Conservation (phyloP, 1,284 basidiomycete genomes). For the Leccinum variabile region DNA sequence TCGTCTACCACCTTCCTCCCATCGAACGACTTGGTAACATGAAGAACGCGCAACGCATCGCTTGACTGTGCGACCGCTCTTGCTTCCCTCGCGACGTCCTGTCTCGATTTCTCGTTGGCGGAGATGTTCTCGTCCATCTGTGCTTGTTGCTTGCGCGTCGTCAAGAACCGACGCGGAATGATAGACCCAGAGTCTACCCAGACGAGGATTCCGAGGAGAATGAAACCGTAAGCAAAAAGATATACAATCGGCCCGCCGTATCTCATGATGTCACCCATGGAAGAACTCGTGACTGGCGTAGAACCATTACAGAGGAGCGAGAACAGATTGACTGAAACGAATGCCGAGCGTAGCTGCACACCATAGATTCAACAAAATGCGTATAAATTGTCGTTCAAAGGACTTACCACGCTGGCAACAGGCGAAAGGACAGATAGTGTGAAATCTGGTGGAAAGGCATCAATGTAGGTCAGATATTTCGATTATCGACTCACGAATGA, state of each 20-base stretch:
- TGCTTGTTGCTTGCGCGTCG: conserved; percentile 15
- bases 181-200: conserved; percentile 61
- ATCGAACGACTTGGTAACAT: conserved; percentile 65
- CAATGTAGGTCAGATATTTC: neutral
- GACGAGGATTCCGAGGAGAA: conserved; percentile 58
- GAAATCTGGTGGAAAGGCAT: conserved; percentile 46
- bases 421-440: conserved; percentile 67
- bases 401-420: conserved; percentile 66
- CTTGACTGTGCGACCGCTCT: conserved; percentile 46
- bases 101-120: conserved; percentile 20
- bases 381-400: neutral
- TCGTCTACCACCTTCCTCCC: conserved; percentile 67
- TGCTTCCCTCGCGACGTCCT: conserved; percentile 59
- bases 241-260: conserved; percentile 79
- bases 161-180: conserved; percentile 35
- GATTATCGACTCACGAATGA: conserved; percentile 47
- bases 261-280: conserved; percentile 54
- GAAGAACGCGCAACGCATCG: conserved; percentile 64
- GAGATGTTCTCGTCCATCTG: conserved; percentile 14
- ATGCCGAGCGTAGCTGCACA: conserved; percentile 54
- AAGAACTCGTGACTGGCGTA: conserved; percentile 45
- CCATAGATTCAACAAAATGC: conserved; percentile 3
- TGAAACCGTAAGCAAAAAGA: conserved; percentile 55
- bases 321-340: conserved; percentile 78
- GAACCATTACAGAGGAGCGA: conserved; percentile 69